A percentile compares a stretch with the other conserved stretches of the same genome.
phyloP scores from a whole-genome alignment of 768 basidiomycete species.

The Lactarius hengduanensis region DNA sequence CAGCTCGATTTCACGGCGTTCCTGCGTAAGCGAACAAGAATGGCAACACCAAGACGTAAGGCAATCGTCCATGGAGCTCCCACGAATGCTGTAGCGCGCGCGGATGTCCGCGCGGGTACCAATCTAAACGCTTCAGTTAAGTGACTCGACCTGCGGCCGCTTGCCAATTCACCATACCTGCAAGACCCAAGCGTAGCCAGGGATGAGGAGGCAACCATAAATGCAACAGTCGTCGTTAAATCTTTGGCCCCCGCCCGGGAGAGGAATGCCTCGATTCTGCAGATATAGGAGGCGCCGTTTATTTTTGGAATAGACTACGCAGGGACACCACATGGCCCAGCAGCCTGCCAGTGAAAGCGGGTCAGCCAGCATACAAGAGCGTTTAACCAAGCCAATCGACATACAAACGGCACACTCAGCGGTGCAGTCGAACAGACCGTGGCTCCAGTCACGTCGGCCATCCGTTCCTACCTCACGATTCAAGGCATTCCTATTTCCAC shows the following conservation, averaged over 20 bases:
- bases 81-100: slow-evolving; percentile 46
- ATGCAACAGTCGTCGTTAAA: slow-evolving; percentile 41
- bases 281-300: slow-evolving; percentile 45
- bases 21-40: slow-evolving; percentile 51
- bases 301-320: slow-evolving; percentile 41
- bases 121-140: slow-evolving; percentile 25
- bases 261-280: slow-evolving; percentile 37
- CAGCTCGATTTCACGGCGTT: slow-evolving; percentile 46
- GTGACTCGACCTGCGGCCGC: background rate
- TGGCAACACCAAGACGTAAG: slow-evolving; percentile 42
- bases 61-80: slow-evolving; percentile 43
- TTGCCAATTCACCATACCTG: slow-evolving; percentile 36
- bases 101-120: slow-evolving; percentile 42
- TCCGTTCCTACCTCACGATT: slow-evolving; percentile 31
- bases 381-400: slow-evolving; percentile 16
- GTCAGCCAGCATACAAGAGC: slow-evolving; percentile 23
- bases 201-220: slow-evolving; percentile 35
- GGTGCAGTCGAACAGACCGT: slow-evolving; percentile 33
- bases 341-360: slow-evolving; percentile 32
- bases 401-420: slow-evolving; percentile 32
- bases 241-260: slow-evolving; percentile 36
- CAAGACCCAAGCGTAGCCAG: slow-evolving; percentile 38
- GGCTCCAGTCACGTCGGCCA: slow-evolving; percentile 39
- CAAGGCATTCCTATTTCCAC: slow-evolving; percentile 30
- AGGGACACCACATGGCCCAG: slow-evolving; percentile 42